Evolutionary conservation across 1,284 basidiomycete genomes (phyloP).

Genomic region (Cronartium ribicola): DNA sequence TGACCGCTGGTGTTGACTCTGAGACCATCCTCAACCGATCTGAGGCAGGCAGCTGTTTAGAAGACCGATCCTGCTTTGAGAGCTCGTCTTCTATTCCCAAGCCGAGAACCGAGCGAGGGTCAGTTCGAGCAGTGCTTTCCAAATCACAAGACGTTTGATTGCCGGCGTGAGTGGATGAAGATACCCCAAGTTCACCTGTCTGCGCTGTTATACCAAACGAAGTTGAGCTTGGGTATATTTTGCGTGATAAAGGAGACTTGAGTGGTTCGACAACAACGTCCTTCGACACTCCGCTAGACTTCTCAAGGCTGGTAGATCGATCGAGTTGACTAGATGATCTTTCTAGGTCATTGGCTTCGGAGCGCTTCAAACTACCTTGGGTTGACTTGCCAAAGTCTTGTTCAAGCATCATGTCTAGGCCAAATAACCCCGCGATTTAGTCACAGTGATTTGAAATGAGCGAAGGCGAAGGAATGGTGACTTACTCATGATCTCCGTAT

Average conservation of each 20-base stretch:
- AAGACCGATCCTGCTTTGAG: neutral
- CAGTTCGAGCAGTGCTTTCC: too few relatives aligned
- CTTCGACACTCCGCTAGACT: too few relatives aligned
- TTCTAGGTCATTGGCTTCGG: neutral
- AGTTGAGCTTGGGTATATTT: constrained; percentile 25
- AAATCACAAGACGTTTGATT: too few relatives aligned
- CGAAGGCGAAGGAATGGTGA: neutral
- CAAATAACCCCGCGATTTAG: too few relatives aligned
- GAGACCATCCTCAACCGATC: neutral
- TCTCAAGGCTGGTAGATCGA: too few relatives aligned
- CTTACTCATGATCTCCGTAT: constrained; percentile 23
- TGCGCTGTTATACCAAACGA: neutral
- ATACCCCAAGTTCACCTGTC: too few relatives aligned
- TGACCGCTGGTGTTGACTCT: neutral
- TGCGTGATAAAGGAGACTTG: constrained; percentile 13
- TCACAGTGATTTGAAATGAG: too few relatives aligned
- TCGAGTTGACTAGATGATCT: too few relatives aligned
- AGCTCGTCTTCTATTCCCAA: neutral
- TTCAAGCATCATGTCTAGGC: constrained; percentile 9
- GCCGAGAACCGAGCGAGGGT: too few relatives aligned
- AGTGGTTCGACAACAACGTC: neutral
- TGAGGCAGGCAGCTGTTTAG: neutral
- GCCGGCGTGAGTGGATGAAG: too few relatives aligned
- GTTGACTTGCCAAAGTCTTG: constrained; percentile 17
- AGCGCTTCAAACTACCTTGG: constrained; percentile 9